Conservation (phyloP, 192 early-diverging fungal genomes). For the Linnemannia schmuckeri region DNA sequence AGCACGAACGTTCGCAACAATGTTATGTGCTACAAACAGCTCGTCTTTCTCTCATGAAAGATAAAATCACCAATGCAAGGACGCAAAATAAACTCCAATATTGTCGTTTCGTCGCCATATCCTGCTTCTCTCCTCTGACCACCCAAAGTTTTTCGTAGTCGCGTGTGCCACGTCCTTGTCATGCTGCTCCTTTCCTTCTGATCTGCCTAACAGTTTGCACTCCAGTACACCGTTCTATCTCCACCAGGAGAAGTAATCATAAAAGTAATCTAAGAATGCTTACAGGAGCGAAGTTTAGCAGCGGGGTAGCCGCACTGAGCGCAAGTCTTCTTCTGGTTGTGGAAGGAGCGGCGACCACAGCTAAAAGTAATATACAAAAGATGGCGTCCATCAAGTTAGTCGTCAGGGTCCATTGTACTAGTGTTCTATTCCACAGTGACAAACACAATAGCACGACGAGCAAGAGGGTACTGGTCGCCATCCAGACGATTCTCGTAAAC, state of each 20-base stretch:
- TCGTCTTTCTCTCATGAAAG: background rate
- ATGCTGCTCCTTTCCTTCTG: background rate
- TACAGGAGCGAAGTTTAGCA: constrained; percentile 96
- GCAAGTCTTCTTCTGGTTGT: constrained; percentile 99
- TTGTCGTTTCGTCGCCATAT: background rate
- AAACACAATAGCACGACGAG: too few relatives aligned
- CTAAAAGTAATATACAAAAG: constrained; percentile 6
- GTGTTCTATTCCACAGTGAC: background rate
- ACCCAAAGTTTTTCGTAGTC: too few relatives aligned
- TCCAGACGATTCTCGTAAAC: background rate
- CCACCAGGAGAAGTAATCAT: background rate
- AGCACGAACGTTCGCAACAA: background rate
- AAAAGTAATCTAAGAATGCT: constrained; percentile 37
- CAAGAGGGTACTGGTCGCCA: background rate
- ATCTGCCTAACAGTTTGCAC: background rate
- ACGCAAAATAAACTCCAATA: background rate
- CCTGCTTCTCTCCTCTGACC: background rate
- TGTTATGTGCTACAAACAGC: background rate
- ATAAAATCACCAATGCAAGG: background rate
- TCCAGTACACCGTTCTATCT: background rate
- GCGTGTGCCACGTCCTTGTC: background rate
- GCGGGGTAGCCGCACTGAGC: constrained; percentile 98
- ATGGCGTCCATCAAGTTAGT: too few relatives aligned
- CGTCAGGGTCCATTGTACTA: background rate
- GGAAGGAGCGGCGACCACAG: constrained; percentile 97